Base-by-base conservation (phyloP, 495 filamentous ascomycete species). In the Penicillium waksmanii region DNA sequence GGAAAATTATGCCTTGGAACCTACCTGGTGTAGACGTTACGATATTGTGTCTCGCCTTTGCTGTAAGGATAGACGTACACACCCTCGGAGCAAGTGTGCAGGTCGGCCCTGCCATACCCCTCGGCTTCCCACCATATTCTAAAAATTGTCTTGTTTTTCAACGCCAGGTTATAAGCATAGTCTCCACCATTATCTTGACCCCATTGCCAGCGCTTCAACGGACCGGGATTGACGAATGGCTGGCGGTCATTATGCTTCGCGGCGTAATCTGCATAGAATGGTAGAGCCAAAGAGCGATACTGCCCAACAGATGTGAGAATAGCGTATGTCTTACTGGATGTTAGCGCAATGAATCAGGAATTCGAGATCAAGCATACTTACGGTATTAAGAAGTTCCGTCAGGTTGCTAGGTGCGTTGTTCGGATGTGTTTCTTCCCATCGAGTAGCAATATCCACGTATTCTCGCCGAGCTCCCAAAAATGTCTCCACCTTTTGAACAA, bases 221-320 rank as follows among this genome's bases (percentile, higher is more conserved):
- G 85, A 0, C 68, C 74, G 1, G 84, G 84, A 63, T 86, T 78
- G 21, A 87, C 70, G 52, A 84, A 86, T 1, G 84, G 84, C 1
- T 54, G 65, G 31, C 80, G 77, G 36, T 79, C 81, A 17, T 72
- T 69, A 56, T 83, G 64, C 4, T 68, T 63, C 9, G 75, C 73
- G 1, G 74, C 82, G 49, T 85, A 86, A 62, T 83, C 82, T 4
- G 67, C 66, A 59, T 79, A 85, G 55, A 87, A 82, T 0, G 84
- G 81, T 2, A 72, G 65, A 4, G 76, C 74, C 21, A 86, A 65
- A 17, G 78, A 73, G 7, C 55, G 63, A 42, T 70, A 82, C 59
- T 87, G 83, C 53, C 84, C 74, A 46, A 82, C 79, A 9, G 78
- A 75, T 44, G 79, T 82, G 15, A 86, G 57, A 17, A 69, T 73